These are phyloP conservation scores for Lipomyces lipofer DNA, from an alignment of 805 yeast genomes.

Conservation along the genomic window DNA sequence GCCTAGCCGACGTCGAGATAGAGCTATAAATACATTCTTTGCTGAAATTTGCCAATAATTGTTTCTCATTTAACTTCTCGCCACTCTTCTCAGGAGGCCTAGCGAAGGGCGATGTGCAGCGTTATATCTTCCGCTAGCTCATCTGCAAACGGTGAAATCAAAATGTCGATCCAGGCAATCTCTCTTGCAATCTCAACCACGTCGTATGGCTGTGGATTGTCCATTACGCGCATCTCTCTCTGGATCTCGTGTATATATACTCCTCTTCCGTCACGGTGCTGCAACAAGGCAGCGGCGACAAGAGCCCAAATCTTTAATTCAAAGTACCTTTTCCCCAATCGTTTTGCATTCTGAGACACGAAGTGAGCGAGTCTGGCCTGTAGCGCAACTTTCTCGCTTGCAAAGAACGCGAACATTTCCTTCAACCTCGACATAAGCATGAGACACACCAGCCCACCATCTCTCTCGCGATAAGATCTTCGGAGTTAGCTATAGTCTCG, in stretches of 20 bases:
- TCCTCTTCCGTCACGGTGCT: background rate
- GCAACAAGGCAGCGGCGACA: background rate
- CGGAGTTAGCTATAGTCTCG: background rate
- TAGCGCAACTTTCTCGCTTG: background rate
- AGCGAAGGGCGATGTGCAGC: background rate
- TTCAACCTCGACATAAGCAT: background rate
- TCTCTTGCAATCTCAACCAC: constrained; percentile 1
- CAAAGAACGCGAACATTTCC: constrained; percentile 1
- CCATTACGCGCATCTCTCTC: background rate
- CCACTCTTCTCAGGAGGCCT: background rate
- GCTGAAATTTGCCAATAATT: background rate
- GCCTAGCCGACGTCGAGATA: background rate
- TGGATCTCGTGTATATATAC: background rate
- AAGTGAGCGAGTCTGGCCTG: background rate
- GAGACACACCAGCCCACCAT: constrained; percentile 1
- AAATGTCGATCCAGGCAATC: background rate
- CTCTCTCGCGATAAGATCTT: constrained; percentile 1
- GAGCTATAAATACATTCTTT: background rate
- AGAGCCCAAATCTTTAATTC: background rate
- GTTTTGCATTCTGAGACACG: background rate
- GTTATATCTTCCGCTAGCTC: background rate
- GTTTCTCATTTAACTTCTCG: background rate
- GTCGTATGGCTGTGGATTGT: background rate
- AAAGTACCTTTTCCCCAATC: background rate
- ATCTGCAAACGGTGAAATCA: background rate